Conservation (phyloP, 805 yeast species). For the Ogataea degrootiae region DNA sequence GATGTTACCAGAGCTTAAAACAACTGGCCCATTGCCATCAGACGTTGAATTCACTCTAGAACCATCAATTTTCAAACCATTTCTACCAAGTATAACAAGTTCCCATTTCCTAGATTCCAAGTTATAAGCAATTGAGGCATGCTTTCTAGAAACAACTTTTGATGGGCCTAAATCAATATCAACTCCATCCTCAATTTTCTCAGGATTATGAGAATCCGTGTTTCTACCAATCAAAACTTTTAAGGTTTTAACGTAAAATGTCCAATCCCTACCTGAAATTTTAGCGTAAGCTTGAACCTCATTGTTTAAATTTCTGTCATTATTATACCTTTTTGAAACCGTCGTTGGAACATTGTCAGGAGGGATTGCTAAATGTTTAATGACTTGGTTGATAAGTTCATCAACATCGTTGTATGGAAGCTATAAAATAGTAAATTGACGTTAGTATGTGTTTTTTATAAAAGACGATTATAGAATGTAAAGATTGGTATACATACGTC, state of each 20-base stretch:
- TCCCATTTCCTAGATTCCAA: slow-evolving; percentile 79
- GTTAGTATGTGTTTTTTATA: background rate
- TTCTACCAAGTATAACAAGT: slow-evolving; percentile 75
- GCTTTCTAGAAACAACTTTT: slow-evolving; percentile 90
- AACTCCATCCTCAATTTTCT: slow-evolving; percentile 30
- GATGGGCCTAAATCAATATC: slow-evolving; percentile 96
- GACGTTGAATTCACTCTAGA: slow-evolving; percentile 37
- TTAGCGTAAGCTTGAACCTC: slow-evolving; percentile 99
- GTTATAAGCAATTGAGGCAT: slow-evolving; percentile 80
- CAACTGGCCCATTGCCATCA: slow-evolving; percentile 38
- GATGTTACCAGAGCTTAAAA: slow-evolving; percentile 80
- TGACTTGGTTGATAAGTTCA: slow-evolving; percentile 70
- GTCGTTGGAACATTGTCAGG: slow-evolving; percentile 57
- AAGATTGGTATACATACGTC: slow-evolving; percentile 14
- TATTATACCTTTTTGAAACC: slow-evolving; percentile 69
- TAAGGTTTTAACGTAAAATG: slow-evolving; percentile 81
- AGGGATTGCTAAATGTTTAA: slow-evolving; percentile 65
- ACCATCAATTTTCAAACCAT: slow-evolving; percentile 90
- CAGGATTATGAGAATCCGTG: slow-evolving; percentile 37
- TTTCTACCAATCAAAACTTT: slow-evolving; percentile 82
- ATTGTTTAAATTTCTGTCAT: slow-evolving; percentile 59
- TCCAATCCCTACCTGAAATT: slow-evolving; percentile 91
- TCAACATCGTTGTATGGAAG: slow-evolving; percentile 47
- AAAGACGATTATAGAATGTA: background rate
- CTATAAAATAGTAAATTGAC: slow-evolving; percentile 2